phyloP scores from a whole-genome alignment of 768 basidiomycete genomes.

The Auriscalpium microsporum region DNA sequence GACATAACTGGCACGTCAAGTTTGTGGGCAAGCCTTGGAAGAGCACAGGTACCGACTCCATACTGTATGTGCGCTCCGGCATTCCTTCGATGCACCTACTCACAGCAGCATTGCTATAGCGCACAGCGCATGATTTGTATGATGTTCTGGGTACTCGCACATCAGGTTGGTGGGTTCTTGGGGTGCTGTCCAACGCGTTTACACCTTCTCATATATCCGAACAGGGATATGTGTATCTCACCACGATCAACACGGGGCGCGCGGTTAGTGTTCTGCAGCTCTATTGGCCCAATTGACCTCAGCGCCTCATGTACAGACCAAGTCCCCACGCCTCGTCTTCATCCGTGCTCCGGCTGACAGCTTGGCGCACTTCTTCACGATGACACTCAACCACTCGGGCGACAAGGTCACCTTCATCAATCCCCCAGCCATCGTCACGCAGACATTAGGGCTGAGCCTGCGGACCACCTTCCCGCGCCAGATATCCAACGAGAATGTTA shows the following conservation, averaged over 20 bases:
- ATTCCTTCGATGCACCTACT: slow-evolving; percentile 3
- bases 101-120: slow-evolving; percentile 23
- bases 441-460: slow-evolving; percentile 30
- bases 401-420: slow-evolving; percentile 41
- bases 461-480: slow-evolving; percentile 35
- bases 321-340: slow-evolving; percentile 66
- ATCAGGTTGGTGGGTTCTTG: slow-evolving; percentile 35
- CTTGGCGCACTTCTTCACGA: slow-evolving; percentile 53
- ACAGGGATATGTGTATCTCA: slow-evolving; percentile 66
- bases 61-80: slow-evolving; percentile 34
- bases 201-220: not conserved
- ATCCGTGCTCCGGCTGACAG: slow-evolving; percentile 40
- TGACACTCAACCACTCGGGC: slow-evolving; percentile 54
- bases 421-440: slow-evolving; percentile 30
- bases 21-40: slow-evolving; percentile 67
- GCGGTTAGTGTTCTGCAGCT: slow-evolving; percentile 29
- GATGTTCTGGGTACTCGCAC: slow-evolving; percentile 52
- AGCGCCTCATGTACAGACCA: slow-evolving; percentile 14
- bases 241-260: slow-evolving; percentile 42
- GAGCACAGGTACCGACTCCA: slow-evolving; percentile 42
- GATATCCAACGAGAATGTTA: slow-evolving; percentile 33
- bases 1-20: slow-evolving; percentile 50
- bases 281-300: not conserved
- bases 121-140: slow-evolving; percentile 52
- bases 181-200: slow-evolving; percentile 9